These are phyloP conservation scores for Naganishia sp. DNA, from an alignment of 1,284 basidiomycete genomes.

Conservation along the genomic window DNA sequence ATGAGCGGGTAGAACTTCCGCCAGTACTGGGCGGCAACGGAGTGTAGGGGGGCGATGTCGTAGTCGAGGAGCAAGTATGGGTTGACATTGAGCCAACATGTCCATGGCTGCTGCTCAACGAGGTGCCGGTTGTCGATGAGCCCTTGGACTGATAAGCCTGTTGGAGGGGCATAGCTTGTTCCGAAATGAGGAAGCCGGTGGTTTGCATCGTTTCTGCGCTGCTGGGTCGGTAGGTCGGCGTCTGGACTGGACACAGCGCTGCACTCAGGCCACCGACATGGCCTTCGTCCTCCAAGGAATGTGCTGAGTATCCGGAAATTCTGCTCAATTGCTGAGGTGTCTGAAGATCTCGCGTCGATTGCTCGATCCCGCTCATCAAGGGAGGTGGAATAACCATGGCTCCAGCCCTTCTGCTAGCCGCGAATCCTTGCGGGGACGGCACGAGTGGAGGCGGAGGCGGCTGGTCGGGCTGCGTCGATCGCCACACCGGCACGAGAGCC, in stretches of 20 bases:
- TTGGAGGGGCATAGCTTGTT: not conserved
- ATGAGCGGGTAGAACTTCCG: not conserved
- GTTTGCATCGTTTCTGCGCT: not conserved
- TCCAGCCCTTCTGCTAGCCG: not conserved
- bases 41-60: slow-evolving; percentile 14
- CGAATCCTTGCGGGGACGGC: not conserved
- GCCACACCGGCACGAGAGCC: slow-evolving; percentile 18
- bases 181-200: not conserved
- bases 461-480: not conserved
- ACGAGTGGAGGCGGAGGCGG: not conserved
- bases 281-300: not conserved
- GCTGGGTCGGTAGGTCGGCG: not conserved
- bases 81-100: not conserved
- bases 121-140: slow-evolving; percentile 3
- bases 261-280: not conserved
- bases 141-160: not conserved
- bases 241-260: not conserved
- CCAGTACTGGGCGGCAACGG: slow-evolving; percentile 6
- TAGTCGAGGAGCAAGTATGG: not conserved
- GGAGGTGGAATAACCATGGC: not conserved
- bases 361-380: not conserved
- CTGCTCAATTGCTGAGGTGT: not conserved
- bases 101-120: slow-evolving; percentile 14
- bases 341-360: not conserved
- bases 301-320: not conserved